Conservation (phyloP, 192 early-diverging fungal genomes). For the Spizellomyces sp. region DNA sequence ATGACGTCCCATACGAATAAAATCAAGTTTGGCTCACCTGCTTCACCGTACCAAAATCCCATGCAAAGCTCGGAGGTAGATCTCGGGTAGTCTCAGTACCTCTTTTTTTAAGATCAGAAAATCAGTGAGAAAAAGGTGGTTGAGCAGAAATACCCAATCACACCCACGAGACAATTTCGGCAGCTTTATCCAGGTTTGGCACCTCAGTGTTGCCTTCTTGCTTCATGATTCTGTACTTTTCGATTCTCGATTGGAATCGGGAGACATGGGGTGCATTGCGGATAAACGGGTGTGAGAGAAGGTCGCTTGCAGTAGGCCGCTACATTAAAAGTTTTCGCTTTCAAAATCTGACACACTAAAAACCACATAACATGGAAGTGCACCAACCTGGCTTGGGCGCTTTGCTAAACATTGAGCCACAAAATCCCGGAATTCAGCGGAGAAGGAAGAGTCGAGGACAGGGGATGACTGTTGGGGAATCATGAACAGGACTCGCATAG, state of each 20-base stretch:
- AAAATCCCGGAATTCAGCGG: conserved; percentile 82
- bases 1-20: too few relatives aligned
- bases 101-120: too few relatives aligned
- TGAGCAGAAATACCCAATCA: too few relatives aligned
- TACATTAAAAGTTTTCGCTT: neutral
- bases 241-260: neutral
- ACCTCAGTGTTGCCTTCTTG: too few relatives aligned
- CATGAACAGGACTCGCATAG: conserved; percentile 91
- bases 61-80: neutral
- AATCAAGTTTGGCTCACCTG: neutral
- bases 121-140: too few relatives aligned
- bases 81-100: too few relatives aligned
- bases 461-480: conserved; percentile 89
- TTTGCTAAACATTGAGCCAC: conserved; percentile 72
- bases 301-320: conserved; percentile 13
- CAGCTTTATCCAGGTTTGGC: too few relatives aligned
- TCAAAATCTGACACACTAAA: neutral
- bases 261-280: neutral
- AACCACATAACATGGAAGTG: too few relatives aligned
- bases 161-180: too few relatives aligned
- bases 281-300: conserved; percentile 14
- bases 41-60: conserved; percentile 10
- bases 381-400: conserved; percentile 65
- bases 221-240: too few relatives aligned
- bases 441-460: conserved; percentile 62